Evolutionary conservation across 2,329 filamentous ascomycete genomes (phyloP).

Genomic region (Lachnellula occidentalis): DNA sequence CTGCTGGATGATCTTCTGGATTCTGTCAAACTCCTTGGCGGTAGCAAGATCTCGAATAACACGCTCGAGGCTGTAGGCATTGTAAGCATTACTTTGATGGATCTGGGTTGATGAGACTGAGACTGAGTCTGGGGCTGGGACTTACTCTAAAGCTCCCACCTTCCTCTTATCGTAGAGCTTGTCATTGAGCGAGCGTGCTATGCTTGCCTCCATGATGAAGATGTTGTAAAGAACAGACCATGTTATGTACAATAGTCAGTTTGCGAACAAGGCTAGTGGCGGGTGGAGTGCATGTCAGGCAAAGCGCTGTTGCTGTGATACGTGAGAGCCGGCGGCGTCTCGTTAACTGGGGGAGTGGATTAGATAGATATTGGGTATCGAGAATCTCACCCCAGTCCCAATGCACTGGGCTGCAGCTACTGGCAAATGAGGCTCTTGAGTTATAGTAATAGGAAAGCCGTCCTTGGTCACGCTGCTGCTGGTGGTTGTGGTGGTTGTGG

Average conservation of each 20-base stretch:
- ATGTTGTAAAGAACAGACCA: slow-evolving; percentile 4
- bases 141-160: slow-evolving; percentile 90
- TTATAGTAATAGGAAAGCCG: no score
- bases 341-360: no score
- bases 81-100: slow-evolving; percentile 6
- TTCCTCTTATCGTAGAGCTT: slow-evolving; percentile 99
- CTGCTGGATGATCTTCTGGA: slow-evolving; percentile 87
- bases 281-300: no score
- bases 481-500: no score
- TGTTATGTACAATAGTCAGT: slow-evolving; percentile 5
- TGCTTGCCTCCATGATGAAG: slow-evolving; percentile 71
- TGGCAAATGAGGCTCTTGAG: no score
- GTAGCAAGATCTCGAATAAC: slow-evolving; percentile 80
- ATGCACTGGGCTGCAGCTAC: no score
- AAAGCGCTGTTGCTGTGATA: no score
- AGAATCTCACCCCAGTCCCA: no score
- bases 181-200: slow-evolving; percentile 89
- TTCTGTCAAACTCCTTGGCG: slow-evolving; percentile 70
- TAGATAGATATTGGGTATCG: no score
- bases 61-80: slow-evolving; percentile 66
- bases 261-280: no score
- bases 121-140: slow-evolving; percentile 14
- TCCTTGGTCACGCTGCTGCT: no score
- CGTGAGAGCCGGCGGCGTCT: no score
- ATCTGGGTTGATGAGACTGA: not conserved